phyloP scores from a whole-genome alignment of 345 rosid genomes.

The Populus davidiana region DNA sequence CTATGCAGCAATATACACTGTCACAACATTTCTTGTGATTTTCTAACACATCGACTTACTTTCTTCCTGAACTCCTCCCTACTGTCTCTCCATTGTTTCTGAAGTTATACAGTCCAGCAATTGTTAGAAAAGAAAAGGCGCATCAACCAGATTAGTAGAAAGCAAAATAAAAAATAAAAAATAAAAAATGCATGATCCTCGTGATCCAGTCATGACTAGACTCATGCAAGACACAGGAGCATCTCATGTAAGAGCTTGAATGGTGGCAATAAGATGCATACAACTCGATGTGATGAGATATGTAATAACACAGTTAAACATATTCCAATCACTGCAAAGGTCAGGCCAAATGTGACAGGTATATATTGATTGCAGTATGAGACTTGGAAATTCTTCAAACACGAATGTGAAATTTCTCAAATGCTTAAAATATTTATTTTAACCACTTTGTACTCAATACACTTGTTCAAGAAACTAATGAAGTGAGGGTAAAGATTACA shows the following conservation, averaged over 20 bases:
- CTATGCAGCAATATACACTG: not conserved
- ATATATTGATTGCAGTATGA: too few relatives aligned
- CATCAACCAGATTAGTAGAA: not conserved
- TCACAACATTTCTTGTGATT: conserved; percentile 34
- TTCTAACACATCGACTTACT: conserved; percentile 27
- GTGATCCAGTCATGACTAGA: not conserved
- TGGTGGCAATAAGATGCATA: not conserved
- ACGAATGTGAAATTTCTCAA: not conserved
- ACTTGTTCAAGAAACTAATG: not conserved
- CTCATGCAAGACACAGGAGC: not conserved
- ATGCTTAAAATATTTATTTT: not conserved
- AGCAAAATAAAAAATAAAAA: too few relatives aligned
- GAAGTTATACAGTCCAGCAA: not conserved
- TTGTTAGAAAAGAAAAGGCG: not conserved
- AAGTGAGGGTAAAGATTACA: not conserved
- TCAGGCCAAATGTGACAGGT: not conserved
- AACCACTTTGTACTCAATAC: not conserved
- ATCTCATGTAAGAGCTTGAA: not conserved
- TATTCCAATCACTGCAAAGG: not conserved
- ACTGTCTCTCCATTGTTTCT: conserved; percentile 32
- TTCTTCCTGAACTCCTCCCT: conserved; percentile 29
- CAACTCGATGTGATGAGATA: not conserved
- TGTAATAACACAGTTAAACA: not conserved
- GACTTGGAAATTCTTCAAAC: not conserved
- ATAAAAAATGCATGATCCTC: not conserved